These are phyloP conservation scores for Populus hybrid DNA, from an alignment of 441 rosid species.

Conservation along the genomic window DNA sequence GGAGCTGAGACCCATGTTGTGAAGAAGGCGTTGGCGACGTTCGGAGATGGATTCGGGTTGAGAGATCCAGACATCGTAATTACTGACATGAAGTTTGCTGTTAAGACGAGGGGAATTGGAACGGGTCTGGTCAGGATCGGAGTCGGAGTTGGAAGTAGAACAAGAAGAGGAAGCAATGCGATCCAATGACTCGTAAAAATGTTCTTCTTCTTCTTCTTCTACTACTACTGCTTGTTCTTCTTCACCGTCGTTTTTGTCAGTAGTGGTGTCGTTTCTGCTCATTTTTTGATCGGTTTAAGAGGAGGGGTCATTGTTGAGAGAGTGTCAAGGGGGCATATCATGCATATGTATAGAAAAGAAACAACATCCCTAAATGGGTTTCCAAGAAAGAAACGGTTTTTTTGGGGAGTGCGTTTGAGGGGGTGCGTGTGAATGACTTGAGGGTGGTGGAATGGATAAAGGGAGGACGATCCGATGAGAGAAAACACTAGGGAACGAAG, in stretches of 20 bases:
- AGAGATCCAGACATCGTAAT: slow-evolving; percentile 90
- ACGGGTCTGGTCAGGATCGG: slow-evolving; percentile 29
- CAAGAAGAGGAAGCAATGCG: slow-evolving; percentile 83
- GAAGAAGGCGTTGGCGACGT: slow-evolving; percentile 63
- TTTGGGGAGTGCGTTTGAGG: background rate
- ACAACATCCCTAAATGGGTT: background rate
- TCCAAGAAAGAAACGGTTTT: background rate
- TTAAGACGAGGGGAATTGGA: slow-evolving; percentile 39
- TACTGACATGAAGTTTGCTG: slow-evolving; percentile 20
- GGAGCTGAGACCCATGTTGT: slow-evolving; percentile 64
- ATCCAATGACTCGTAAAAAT: slow-evolving; percentile 89
- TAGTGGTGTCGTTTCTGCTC: slow-evolving; percentile 44
- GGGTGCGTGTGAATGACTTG: background rate
- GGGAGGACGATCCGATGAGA: slow-evolving; percentile 49
- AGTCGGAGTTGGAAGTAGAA: slow-evolving; percentile 48
- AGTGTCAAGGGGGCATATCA: slow-evolving; percentile 8
- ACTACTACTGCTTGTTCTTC: slow-evolving; percentile 23
- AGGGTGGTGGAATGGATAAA: background rate
- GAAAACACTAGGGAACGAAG: slow-evolving; percentile 16
- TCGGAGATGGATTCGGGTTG: slow-evolving; percentile 81
- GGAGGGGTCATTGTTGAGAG: slow-evolving; percentile 8
- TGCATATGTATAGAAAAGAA: background rate
- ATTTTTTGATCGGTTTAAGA: slow-evolving; percentile 5
- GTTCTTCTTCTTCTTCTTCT: slow-evolving; percentile 55
- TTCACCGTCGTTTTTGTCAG: slow-evolving; percentile 37